These are phyloP conservation scores for Austroboletus novae-zelandiae DNA, from an alignment of 1,284 basidiomycete species.

Conservation along the genomic window DNA sequence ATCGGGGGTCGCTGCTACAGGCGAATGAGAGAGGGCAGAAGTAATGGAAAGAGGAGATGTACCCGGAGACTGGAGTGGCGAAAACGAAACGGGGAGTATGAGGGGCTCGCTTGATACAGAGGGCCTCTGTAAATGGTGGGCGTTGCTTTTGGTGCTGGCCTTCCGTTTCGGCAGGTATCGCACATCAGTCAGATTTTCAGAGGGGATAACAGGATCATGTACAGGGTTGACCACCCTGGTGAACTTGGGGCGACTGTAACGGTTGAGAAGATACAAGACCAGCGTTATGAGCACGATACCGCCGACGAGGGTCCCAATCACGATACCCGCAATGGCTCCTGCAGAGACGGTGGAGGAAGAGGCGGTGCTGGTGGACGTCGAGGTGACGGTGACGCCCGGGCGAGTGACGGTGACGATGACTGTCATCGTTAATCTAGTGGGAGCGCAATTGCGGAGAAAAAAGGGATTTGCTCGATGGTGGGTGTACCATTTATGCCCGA, in stretches of 20 bases:
- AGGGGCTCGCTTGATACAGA: constrained; percentile 17
- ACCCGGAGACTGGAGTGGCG: constrained; percentile 2
- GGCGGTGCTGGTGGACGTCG: background rate
- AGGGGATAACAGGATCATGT: background rate
- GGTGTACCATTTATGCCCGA: background rate
- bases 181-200: background rate
- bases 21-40: background rate
- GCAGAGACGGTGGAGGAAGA: constrained; percentile 10
- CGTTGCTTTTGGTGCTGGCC: background rate
- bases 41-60: constrained; percentile 1
- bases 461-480: background rate
- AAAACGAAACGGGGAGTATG: constrained; percentile 10
- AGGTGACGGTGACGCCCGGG: background rate
- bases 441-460: background rate
- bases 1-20: background rate
- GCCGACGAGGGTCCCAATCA: constrained; percentile 21
- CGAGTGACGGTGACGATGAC: constrained; percentile 7
- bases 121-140: no score
- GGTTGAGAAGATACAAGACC: constrained; percentile 15
- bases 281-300: constrained; percentile 13
- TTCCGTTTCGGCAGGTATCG: background rate
- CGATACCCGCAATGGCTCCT: constrained; percentile 20
- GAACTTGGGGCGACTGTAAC: constrained; percentile 15
- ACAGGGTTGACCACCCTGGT: constrained; percentile 17
- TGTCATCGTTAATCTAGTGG: background rate